A percentile compares a stretch with the other conserved stretches of the same genome.
Evolutionary conservation across 1,139 yeast genomes (phyloP).

Genomic region (Yamadazyma jaroonii): DNA sequence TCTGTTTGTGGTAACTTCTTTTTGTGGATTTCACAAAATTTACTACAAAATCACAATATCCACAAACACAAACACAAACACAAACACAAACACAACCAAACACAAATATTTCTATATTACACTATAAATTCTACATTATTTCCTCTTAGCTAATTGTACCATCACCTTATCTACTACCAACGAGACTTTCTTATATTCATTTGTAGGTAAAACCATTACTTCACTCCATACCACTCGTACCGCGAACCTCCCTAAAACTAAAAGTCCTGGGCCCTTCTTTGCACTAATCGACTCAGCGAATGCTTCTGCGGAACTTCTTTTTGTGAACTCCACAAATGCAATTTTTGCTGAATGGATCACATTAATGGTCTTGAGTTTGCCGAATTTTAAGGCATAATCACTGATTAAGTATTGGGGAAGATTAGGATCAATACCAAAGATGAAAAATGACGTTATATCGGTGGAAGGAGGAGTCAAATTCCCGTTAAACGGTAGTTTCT

Average conservation of each 20-base stretch:
- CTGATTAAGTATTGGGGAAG: conserved; percentile 61
- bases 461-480: conserved; percentile 37
- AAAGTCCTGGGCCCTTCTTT: conserved; percentile 31
- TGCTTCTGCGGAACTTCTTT: conserved; percentile 51
- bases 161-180: conserved; percentile 56
- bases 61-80: too few species aligned
- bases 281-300: conserved; percentile 44
- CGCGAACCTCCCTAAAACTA: conserved; percentile 38
- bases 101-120: too few species aligned
- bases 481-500: conserved; percentile 63
- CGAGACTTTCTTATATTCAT: conserved; percentile 52
- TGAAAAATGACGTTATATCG: conserved; percentile 52
- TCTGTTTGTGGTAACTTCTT: too few species aligned
- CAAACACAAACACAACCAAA: too few species aligned
- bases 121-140: too few species aligned
- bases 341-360: conserved; percentile 63
- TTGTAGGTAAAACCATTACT: conserved; percentile 49
- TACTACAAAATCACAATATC: too few species aligned
- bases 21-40: too few species aligned
- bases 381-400: conserved; percentile 44
- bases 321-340: conserved; percentile 58
- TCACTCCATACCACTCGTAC: conserved; percentile 68
- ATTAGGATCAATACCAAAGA: conserved; percentile 70
- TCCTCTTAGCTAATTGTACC: conserved; percentile 48
- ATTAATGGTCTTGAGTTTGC: conserved; percentile 47